Conservation (phyloP, 208 protist genomes). For the Lotmaria passim region DNA sequence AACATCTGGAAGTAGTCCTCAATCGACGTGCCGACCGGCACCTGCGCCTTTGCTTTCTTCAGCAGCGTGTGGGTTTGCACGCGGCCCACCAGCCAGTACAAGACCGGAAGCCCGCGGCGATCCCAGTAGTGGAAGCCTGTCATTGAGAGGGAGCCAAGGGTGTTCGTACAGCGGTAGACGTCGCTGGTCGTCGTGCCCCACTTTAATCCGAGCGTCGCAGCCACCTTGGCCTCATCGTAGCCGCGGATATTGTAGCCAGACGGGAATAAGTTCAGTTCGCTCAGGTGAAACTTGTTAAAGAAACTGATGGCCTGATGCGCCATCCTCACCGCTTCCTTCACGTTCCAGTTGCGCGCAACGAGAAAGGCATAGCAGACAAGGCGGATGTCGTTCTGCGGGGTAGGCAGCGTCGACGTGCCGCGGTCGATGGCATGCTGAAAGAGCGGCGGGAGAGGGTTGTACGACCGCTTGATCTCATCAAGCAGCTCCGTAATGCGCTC, state of each 20-base stretch:
- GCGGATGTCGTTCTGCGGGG: slow-evolving; percentile 46
- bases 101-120: slow-evolving; percentile 52
- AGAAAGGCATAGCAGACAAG: slow-evolving; percentile 67
- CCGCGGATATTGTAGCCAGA: slow-evolving; percentile 58
- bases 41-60: slow-evolving; percentile 41
- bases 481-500: slow-evolving; percentile 59
- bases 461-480: slow-evolving; percentile 24
- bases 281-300: slow-evolving; percentile 38
- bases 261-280: slow-evolving; percentile 44
- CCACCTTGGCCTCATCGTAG: slow-evolving; percentile 47
- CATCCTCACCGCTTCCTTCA: slow-evolving; percentile 71
- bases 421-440: slow-evolving; percentile 24
- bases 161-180: slow-evolving; percentile 44
- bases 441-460: slow-evolving; percentile 33
- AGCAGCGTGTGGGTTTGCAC: slow-evolving; percentile 42
- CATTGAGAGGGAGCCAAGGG: slow-evolving; percentile 35
- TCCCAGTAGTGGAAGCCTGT: slow-evolving; percentile 65
- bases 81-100: slow-evolving; percentile 46
- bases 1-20: slow-evolving; percentile 44
- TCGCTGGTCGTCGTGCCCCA: slow-evolving; percentile 10
- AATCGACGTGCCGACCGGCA: slow-evolving; percentile 40
- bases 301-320: slow-evolving; percentile 36
- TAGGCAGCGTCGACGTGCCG: slow-evolving; percentile 32
- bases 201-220: slow-evolving; percentile 6
- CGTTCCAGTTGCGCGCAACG: slow-evolving; percentile 57